Evolutionary conservation across 2,329 filamentous ascomycete species (phyloP), one percentile per base, ranked within the genome.

Genomic region (Aspergillus alliaceus): DNA sequence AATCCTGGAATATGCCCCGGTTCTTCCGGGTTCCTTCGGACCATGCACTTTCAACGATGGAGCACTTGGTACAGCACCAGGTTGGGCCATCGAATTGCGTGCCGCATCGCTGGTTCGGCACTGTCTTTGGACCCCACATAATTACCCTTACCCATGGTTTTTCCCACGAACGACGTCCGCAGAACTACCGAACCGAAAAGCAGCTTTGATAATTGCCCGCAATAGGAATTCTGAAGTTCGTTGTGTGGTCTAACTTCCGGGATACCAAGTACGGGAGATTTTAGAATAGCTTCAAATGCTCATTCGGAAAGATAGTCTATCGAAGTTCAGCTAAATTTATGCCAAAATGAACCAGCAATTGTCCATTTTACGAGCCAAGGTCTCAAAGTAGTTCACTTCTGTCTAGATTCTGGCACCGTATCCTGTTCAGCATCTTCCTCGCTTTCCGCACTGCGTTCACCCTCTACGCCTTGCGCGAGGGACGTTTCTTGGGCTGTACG

Each of bases 401-500:
- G 56, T 46, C 47, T 48, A 15, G 31, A 32, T 51, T 54, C 24
- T 44, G 24, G 40, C 24, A 44, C 2, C 8, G 15, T 56, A 31
- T 64, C 58, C 31, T 57, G 35, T 15, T 68, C 58, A 40, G 62
- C 64, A 47, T 74, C 72, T 20, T 66, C 65, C 18, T 67, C 70
- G 50, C 75, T 65, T 40, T 76, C 75, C 53, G 73, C 71, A 54
- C 77, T 76, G 25, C 73, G 72, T 18, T 80, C 81, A n/a, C 68
- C 59, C 31, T 70, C 69, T 46, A 64, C 59, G 53, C 75, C 75
- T 55, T 76, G 70, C 1, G 72, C 69, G 24, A 78, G 63, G 6
- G 84, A 78, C 11, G 82, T 84, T 73, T 89, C 87, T 71, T 89
- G 87, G 18, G 84, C 86, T 86, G 64, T 53, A 61, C 14, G 18